A percentile compares a stretch with the other conserved stretches of the same genome.
These are phyloP conservation scores for Penicillium sp. DNA, from an alignment of 2,329 filamentous ascomycete species.

Conservation along the genomic window DNA sequence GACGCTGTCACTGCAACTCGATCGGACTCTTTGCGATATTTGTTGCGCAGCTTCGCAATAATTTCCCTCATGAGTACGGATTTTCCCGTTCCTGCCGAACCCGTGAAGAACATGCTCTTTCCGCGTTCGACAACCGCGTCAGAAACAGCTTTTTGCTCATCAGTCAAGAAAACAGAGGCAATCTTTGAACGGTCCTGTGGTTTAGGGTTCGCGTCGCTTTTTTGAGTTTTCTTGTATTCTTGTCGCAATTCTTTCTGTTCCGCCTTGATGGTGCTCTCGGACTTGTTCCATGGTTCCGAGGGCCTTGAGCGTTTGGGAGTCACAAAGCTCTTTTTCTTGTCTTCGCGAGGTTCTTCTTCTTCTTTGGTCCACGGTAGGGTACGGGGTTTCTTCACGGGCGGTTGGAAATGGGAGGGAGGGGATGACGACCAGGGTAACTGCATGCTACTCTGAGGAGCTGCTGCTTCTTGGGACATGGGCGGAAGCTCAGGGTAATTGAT, in stretches of 20 bases:
- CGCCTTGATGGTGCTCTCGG: constrained; percentile 71
- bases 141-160: constrained; percentile 81
- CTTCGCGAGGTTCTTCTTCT: constrained; percentile 29
- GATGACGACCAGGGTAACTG: constrained; percentile 69
- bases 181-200: constrained; percentile 39
- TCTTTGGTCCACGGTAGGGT: constrained; percentile 58
- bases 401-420: constrained; percentile 44
- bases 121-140: constrained; percentile 75
- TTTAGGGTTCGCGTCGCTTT: constrained; percentile 42
- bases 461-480: constrained; percentile 25
- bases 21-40: constrained; percentile 73
- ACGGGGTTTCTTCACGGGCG: constrained; percentile 55
- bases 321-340: constrained; percentile 26
- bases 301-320: constrained; percentile 46
- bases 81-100: constrained; percentile 93
- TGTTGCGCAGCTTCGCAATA: constrained; percentile 74
- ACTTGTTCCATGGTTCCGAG: constrained; percentile 66
- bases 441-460: constrained; percentile 51
- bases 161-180: constrained; percentile 68
- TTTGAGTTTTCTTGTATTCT: constrained; percentile 51
- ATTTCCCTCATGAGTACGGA: constrained; percentile 93
- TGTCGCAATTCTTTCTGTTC: constrained; percentile 71
- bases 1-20: constrained; percentile 91
- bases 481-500: constrained; percentile 38
- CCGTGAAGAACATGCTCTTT: constrained; percentile 96